Conservation (phyloP, 164 flowering plant genomes). For the Brasenia schreberi region DNA sequence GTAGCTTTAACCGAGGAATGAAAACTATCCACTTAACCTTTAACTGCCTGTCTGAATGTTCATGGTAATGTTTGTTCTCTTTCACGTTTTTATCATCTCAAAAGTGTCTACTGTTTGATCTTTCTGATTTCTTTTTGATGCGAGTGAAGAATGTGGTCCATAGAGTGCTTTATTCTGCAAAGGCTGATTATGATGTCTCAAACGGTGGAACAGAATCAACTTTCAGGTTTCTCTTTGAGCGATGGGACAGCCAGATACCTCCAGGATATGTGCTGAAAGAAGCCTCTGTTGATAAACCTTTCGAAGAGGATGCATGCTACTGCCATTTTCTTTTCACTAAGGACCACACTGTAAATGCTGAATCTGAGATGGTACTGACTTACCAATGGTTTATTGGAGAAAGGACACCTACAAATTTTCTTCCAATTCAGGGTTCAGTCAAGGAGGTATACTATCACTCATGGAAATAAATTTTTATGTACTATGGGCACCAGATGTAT, state of each 20-base stretch:
- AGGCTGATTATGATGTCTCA: neutral
- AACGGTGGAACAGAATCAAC: conserved; percentile 50
- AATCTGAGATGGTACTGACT: conserved; percentile 43
- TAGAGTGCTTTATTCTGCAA: neutral
- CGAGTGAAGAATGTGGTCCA: neutral
- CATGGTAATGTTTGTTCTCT: neutral
- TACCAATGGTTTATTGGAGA: conserved; percentile 90
- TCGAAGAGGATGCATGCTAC: conserved; percentile 80
- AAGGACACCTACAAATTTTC: conserved; percentile 52
- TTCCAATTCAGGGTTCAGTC: conserved; percentile 49
- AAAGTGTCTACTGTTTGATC: neutral
- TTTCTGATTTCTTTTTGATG: neutral
- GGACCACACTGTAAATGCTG: conserved; percentile 29
- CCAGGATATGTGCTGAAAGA: conserved; percentile 64
- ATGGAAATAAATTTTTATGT: neutral
- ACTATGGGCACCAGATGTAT: neutral
- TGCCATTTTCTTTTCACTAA: conserved; percentile 67
- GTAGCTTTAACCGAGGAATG: neutral
- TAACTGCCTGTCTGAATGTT: neutral
- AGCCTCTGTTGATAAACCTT: conserved; percentile 72
- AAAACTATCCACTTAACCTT: neutral
- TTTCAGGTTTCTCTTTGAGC: conserved; percentile 58
- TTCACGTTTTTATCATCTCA: neutral
- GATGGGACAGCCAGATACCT: conserved; percentile 82
- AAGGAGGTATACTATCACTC: conserved; percentile 42